These are phyloP conservation scores for Camellia oleifera DNA, from an alignment of 179 eudicot genomes.

Conservation along the genomic window DNA sequence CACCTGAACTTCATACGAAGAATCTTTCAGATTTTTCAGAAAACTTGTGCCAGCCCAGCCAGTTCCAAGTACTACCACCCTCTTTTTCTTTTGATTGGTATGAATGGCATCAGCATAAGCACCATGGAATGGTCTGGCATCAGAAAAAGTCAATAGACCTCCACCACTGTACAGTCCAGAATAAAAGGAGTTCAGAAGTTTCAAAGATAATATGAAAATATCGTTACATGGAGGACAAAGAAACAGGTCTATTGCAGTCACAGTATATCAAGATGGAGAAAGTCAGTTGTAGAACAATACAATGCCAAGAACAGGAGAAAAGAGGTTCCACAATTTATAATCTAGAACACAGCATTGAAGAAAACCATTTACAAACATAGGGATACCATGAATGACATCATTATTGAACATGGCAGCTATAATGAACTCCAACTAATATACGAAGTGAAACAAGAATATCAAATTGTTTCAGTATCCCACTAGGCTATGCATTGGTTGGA, in stretches of 20 bases:
- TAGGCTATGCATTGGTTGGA: background rate
- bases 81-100: conserved; percentile 35
- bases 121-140: conserved; percentile 13
- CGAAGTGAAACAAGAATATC: background rate
- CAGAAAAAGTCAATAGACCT: conserved; percentile 35
- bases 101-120: conserved; percentile 23
- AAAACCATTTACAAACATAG: background rate
- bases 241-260: background rate
- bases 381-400: background rate
- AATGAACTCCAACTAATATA: background rate
- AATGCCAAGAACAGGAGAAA: background rate
- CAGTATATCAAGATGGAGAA: background rate
- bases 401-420: background rate
- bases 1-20: conserved; percentile 57
- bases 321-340: background rate
- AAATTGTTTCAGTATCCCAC: background rate
- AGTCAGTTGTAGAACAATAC: background rate
- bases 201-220: background rate
- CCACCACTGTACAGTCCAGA: conserved; percentile 34
- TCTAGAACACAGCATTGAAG: background rate
- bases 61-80: conserved; percentile 63
- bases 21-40: conserved; percentile 51
- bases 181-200: background rate
- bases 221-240: background rate
- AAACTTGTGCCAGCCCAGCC: conserved; percentile 77